Evolutionary conservation across 139 green algal species (phyloP).

Genomic region (Tetradesmus obliquus): DNA sequence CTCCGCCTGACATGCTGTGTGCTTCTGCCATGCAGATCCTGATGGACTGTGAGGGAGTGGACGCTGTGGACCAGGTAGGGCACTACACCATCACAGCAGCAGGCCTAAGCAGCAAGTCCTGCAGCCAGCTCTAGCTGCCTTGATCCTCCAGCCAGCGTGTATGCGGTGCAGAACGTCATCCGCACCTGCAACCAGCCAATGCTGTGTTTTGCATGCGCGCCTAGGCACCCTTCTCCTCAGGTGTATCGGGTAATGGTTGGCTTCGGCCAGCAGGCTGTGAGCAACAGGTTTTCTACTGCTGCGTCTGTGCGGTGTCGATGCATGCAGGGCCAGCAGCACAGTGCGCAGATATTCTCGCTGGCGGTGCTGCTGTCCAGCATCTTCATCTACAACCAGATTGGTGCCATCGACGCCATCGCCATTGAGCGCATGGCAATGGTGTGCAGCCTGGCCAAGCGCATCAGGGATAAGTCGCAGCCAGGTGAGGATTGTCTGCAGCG

Average conservation of each 20-base stretch:
- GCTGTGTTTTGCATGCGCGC: too few relatives aligned
- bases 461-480: conserved; percentile 57
- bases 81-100: background rate
- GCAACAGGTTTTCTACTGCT: background rate
- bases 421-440: conserved; percentile 95
- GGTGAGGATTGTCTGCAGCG: background rate
- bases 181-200: too few relatives aligned
- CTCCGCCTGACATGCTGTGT: background rate
- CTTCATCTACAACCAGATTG: conserved; percentile 90
- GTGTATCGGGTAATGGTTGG: too few relatives aligned
- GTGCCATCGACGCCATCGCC: conserved; percentile 91
- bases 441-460: conserved; percentile 91
- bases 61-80: conserved; percentile 90
- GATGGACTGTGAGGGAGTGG: conserved; percentile 94
- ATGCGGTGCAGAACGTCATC: too few relatives aligned
- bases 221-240: background rate
- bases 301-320: background rate
- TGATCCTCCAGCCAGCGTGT: too few relatives aligned
- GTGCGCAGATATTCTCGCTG: conserved; percentile 94
- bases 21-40: conserved; percentile 68
- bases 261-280: too few relatives aligned
- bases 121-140: background rate
- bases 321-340: conserved; percentile 72
- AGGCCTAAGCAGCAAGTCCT: background rate
- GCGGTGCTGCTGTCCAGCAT: conserved; percentile 92